A percentile compares a stretch with the other conserved stretches of the same genome.
These are phyloP conservation scores for Ananas comosus DNA, from an alignment of 176 grass and related monocot species.

Conservation along the genomic window DNA sequence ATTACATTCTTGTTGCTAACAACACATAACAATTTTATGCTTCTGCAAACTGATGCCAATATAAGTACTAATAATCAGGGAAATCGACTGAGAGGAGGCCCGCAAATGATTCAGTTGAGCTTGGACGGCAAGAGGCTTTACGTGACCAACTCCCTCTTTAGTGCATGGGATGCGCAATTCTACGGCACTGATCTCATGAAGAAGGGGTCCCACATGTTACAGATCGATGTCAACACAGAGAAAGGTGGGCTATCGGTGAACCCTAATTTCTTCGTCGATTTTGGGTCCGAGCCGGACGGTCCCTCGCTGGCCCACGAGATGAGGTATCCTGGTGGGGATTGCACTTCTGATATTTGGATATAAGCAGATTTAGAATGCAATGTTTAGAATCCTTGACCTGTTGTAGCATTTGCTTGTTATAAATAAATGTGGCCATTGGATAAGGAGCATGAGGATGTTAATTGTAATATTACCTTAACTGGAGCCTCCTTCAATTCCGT, in stretches of 20 bases:
- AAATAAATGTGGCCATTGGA: too few relatives aligned
- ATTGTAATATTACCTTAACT: too few relatives aligned
- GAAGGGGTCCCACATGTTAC: slow-evolving; percentile 89
- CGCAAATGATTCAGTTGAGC: slow-evolving; percentile 92
- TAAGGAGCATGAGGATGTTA: too few relatives aligned
- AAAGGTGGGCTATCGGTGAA: slow-evolving; percentile 69
- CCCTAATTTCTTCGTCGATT: slow-evolving; percentile 87
- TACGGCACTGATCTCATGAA: slow-evolving; percentile 53
- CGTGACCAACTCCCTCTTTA: slow-evolving; percentile 92
- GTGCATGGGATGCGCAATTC: slow-evolving; percentile 79
- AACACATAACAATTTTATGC: neutral
- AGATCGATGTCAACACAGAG: slow-evolving; percentile 69
- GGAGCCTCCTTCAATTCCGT: too few relatives aligned
- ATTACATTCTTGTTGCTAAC: neutral
- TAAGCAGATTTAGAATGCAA: slow-evolving; percentile 15
- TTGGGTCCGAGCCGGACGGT: slow-evolving; percentile 58
- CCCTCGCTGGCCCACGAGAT: slow-evolving; percentile 88
- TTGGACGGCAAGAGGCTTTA: slow-evolving; percentile 82
- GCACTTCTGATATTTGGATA: slow-evolving; percentile 98
- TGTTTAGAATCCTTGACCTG: neutral
- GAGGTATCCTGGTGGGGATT: slow-evolving; percentile 94
- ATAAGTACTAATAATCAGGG: slow-evolving; percentile 31
- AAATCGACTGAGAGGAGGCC: slow-evolving; percentile 75
- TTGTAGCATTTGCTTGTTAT: neutral
- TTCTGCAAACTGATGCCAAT: neutral